Percentiles rank a stretch among this genome's conserved stretches.
These are phyloP conservation scores for Vitis hybrid DNA, from an alignment of 177 flowering plant species.

Conservation along the genomic window DNA sequence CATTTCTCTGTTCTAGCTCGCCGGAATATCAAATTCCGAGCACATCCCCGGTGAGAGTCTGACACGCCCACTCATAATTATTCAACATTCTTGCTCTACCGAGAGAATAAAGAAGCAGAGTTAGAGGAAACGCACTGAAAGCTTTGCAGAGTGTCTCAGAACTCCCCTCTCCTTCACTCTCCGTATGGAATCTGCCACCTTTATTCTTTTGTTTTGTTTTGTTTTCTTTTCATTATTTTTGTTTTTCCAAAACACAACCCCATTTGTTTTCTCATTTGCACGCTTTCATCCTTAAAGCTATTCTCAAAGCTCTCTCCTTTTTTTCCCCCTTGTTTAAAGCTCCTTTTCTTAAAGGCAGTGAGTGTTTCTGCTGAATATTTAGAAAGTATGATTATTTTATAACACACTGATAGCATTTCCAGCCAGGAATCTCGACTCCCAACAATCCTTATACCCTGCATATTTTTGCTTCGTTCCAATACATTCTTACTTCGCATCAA, in stretches of 20 bases:
- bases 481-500: slow-evolving; percentile 12
- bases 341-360: slow-evolving; percentile 20
- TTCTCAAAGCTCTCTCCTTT: slow-evolving; percentile 1
- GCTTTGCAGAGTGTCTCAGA: slow-evolving; percentile 5
- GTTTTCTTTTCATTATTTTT: neutral
- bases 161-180: neutral
- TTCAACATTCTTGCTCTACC: neutral
- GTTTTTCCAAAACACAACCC: neutral
- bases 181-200: slow-evolving; percentile 19
- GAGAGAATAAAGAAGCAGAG: too few species aligned
- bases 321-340: slow-evolving; percentile 11
- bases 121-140: slow-evolving; percentile 20
- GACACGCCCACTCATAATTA: neutral
- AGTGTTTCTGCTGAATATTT: slow-evolving; percentile 8
- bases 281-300: slow-evolving; percentile 9
- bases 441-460: slow-evolving; percentile 10
- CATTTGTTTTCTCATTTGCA: neutral
- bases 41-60: neutral
- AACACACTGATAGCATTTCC: too few species aligned
- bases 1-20: slow-evolving; percentile 2
- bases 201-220: slow-evolving; percentile 5
- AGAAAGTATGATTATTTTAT: slow-evolving; percentile 3
- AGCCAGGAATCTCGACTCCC: slow-evolving; percentile 13
- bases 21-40: slow-evolving; percentile 5
- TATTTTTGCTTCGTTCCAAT: slow-evolving; percentile 12